Percentiles rank a stretch among this genome's conserved stretches.
Evolutionary conservation across 805 yeast genomes (phyloP).

Genomic region (Teunomyces pallodes): DNA sequence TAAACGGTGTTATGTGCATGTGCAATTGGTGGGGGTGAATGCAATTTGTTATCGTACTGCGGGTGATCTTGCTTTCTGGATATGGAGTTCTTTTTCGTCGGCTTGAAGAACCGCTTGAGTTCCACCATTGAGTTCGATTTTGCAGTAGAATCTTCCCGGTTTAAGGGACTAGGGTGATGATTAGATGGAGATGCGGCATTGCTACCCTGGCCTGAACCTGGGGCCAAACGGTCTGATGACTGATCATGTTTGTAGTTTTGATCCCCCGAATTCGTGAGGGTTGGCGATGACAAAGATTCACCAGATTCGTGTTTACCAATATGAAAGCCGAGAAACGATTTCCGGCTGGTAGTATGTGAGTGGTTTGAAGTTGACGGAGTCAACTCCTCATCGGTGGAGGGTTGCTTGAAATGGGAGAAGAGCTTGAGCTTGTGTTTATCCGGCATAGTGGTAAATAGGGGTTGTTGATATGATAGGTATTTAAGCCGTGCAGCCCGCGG

Average conservation of each 20-base stretch:
- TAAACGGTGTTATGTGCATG: conserved; percentile 6
- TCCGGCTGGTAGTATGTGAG: conserved; percentile 18
- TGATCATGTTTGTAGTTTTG: conserved; percentile 8
- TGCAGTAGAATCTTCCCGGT: conserved; percentile 19
- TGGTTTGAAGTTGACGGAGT: conserved; percentile 33
- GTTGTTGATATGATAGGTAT: not conserved
- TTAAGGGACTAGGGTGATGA: conserved; percentile 6
- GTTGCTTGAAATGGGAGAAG: conserved; percentile 37
- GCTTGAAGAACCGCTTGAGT: conserved; percentile 69
- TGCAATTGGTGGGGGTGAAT: conserved; percentile 27
- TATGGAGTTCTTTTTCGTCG: conserved; percentile 36
- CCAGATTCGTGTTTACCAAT: conserved; percentile 42
- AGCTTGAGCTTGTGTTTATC: conserved; percentile 44
- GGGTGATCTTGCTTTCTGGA: conserved; percentile 11
- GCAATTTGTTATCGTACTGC: conserved; percentile 24
- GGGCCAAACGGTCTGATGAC: conserved; percentile 4
- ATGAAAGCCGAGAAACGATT: conserved; percentile 37
- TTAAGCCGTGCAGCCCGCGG: not conserved
- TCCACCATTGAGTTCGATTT: conserved; percentile 61
- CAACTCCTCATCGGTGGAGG: conserved; percentile 18
- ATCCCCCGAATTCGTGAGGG: conserved; percentile 31
- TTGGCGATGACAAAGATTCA: conserved; percentile 36
- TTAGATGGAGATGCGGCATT: conserved; percentile 4
- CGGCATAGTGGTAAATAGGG: conserved; percentile 28
- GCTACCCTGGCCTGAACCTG: not conserved